Evolutionary conservation across 768 basidiomycete genomes (phyloP).

Genomic region (Hygrophorus pudorinus): DNA sequence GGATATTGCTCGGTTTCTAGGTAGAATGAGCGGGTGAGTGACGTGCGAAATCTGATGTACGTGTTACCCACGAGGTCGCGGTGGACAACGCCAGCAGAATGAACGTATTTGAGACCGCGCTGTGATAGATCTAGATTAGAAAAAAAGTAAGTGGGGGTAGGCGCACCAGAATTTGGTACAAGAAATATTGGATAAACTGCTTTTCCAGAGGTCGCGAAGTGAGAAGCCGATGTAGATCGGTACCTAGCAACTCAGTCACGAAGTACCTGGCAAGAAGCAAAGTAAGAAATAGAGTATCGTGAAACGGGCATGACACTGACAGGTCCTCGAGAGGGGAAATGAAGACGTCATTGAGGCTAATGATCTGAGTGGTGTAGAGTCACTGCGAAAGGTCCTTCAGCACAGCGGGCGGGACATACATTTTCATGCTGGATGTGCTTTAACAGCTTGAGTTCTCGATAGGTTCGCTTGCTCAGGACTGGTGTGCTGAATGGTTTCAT

Average conservation of each 20-base stretch:
- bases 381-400: slow-evolving; percentile 1
- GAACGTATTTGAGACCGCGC: slow-evolving; percentile 98
- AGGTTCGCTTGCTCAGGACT: slow-evolving; percentile 95
- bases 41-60: neutral
- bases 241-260: slow-evolving; percentile 96
- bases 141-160: neutral
- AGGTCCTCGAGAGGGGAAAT: slow-evolving; percentile 99
- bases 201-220: slow-evolving; percentile 97
- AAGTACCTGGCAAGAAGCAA: slow-evolving; percentile 65
- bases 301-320: slow-evolving; percentile 34
- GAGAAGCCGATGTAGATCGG: slow-evolving; percentile 93
- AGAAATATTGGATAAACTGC: slow-evolving; percentile 99
- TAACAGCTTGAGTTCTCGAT: slow-evolving; percentile 93
- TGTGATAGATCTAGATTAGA: slow-evolving; percentile 18
- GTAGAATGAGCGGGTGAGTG: slow-evolving; percentile 1
- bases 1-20: slow-evolving; percentile 98
- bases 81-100: slow-evolving; percentile 98
- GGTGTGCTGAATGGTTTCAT: slow-evolving; percentile 99
- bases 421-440: slow-evolving; percentile 99
- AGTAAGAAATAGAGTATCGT: slow-evolving; percentile 3
- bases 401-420: slow-evolving; percentile 34
- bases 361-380: slow-evolving; percentile 52
- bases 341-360: slow-evolving; percentile 97
- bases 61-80: slow-evolving; percentile 68
- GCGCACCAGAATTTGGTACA: slow-evolving; percentile 94